A percentile compares a stretch with the other conserved stretches of the same genome.
Conservation (phyloP, 2,329 filamentous ascomycete genomes). For the Aspergillus calidoustus region DNA sequence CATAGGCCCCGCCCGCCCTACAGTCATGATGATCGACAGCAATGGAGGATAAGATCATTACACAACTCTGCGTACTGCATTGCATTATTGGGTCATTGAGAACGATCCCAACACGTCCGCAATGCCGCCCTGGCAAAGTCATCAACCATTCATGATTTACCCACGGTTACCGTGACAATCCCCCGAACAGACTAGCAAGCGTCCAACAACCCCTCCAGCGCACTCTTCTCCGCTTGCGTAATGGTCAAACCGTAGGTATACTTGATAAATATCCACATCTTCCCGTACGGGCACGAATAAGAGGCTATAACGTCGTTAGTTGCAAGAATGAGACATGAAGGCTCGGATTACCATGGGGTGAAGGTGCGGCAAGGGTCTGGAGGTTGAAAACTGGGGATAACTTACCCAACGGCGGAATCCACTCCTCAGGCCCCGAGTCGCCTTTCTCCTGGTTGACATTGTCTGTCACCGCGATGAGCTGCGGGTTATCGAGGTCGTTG, state of each 20-base stretch:
- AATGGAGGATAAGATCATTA: no score
- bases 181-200: constrained; percentile 56
- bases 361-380: neutral
- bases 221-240: constrained; percentile 72
- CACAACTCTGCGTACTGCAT: no score
- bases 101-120: no score
- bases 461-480: constrained; percentile 79
- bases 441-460: constrained; percentile 75
- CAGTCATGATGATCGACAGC: no score
- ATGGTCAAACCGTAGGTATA: constrained; percentile 70
- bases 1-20: no score
- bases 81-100: no score
- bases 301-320: constrained; percentile 41
- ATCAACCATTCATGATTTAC: no score
- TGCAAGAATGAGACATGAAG: neutral
- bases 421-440: constrained; percentile 73
- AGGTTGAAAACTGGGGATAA: neutral
- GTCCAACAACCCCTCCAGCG: constrained; percentile 66
- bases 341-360: no score
- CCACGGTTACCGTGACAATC: no score
- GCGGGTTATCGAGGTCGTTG: constrained; percentile 75
- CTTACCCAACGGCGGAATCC: constrained; percentile 71
- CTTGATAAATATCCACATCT: constrained; percentile 80
- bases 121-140: no score
- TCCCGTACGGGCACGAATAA: constrained; percentile 80